Evolutionary conservation across 257 asterid genomes (phyloP).

Genomic region (Ophiorrhiza pumila): DNA sequence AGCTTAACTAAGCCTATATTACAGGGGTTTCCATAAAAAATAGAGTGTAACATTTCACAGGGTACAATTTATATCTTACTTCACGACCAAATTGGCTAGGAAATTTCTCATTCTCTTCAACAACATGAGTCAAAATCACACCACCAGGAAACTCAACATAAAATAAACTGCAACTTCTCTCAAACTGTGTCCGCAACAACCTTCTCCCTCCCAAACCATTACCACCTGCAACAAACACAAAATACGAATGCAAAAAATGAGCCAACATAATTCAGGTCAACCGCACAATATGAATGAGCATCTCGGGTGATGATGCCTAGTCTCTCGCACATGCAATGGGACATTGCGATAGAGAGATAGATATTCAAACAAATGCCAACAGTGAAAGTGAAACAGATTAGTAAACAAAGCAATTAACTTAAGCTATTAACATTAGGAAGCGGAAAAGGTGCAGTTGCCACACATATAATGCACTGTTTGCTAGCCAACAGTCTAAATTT

Average conservation of each 20-base stretch:
- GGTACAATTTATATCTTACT: constrained; percentile 36
- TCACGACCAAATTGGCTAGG: constrained; percentile 96
- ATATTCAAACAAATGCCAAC: neutral
- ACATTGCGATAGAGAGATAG: neutral
- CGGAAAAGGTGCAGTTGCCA: neutral
- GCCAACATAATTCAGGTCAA: neutral
- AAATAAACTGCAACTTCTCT: constrained; percentile 63
- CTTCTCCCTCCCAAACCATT: constrained; percentile 50
- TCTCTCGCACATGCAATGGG: neutral
- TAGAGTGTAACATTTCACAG: neutral
- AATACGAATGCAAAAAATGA: neutral
- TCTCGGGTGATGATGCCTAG: too few species aligned
- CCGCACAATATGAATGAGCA: neutral
- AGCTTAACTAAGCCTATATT: neutral
- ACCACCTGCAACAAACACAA: constrained; percentile 44
- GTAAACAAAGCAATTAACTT: neutral
- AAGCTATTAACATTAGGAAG: neutral
- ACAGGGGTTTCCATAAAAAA: neutral
- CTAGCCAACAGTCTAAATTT: neutral
- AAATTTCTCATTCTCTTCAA: constrained; percentile 77
- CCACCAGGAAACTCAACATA: constrained; percentile 93
- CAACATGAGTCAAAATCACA: constrained; percentile 55
- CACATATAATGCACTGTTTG: neutral
- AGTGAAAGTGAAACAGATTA: neutral
- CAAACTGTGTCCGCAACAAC: constrained; percentile 47